phyloP scores from a whole-genome alignment of 306 rosid species.

The Pterocarpus santalinus region DNA sequence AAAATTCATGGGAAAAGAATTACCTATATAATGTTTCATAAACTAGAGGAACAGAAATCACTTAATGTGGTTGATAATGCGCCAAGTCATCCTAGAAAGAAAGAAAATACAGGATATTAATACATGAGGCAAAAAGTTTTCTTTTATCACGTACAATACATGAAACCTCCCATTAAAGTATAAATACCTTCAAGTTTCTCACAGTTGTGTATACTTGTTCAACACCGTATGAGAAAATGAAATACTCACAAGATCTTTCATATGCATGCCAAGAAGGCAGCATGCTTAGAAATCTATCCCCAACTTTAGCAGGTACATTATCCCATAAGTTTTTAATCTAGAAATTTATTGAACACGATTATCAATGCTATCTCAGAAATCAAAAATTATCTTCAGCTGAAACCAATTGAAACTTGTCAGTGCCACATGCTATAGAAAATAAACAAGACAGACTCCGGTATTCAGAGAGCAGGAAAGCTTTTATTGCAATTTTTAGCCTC shows the following conservation, averaged over 20 bases:
- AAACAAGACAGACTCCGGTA: conserved; percentile 8
- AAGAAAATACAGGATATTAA: conserved; percentile 34
- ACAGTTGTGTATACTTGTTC: conserved; percentile 88
- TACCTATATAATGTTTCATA: conserved; percentile 96
- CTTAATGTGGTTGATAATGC: conserved; percentile 73
- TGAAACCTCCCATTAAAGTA: conserved; percentile 32
- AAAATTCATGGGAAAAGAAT: conserved; percentile 27
- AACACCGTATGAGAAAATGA: conserved; percentile 72
- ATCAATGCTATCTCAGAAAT: conserved; percentile 35
- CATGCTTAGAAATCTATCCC: conserved; percentile 93
- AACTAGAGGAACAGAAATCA: conserved; percentile 92
- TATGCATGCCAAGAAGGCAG: conserved; percentile 99
- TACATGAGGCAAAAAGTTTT: conserved; percentile 4
- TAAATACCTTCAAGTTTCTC: conserved; percentile 86
- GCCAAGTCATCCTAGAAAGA: conserved; percentile 72
- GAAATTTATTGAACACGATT: conserved; percentile 40
- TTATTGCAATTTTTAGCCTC: not conserved
- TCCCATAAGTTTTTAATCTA: conserved; percentile 80
- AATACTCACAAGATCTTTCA: conserved; percentile 93
- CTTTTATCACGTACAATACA: conserved; percentile 32
- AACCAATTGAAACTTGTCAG: conserved; percentile 39
- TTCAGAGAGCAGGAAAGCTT: not conserved
- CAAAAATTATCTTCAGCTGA: conserved; percentile 32
- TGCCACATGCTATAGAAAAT: conserved; percentile 12
- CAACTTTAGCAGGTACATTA: conserved; percentile 76